These are phyloP conservation scores for Limonium bicolor DNA, from an alignment of 148 eudicot genomes.

Conservation along the genomic window DNA sequence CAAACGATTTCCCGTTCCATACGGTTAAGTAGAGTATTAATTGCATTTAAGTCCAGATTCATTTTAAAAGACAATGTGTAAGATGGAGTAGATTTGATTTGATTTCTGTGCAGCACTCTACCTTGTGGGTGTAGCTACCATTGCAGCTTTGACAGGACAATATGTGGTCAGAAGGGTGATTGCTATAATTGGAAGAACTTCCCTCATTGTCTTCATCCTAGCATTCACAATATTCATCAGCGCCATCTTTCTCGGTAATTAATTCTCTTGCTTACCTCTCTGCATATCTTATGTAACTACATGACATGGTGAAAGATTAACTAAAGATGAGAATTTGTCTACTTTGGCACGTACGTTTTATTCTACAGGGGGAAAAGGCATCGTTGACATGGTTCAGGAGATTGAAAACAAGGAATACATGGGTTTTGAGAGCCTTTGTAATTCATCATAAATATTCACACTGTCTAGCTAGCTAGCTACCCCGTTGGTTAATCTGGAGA, in stretches of 20 bases:
- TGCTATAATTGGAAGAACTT: slow-evolving; percentile 40
- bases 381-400: slow-evolving; percentile 18
- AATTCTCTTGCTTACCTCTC: not conserved
- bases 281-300: not conserved
- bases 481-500: too few species aligned
- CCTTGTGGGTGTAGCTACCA: slow-evolving; percentile 37
- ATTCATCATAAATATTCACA: too few species aligned
- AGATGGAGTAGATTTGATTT: not conserved
- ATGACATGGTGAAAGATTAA: not conserved
- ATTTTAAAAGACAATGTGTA: too few species aligned
- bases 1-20: slow-evolving; percentile 49
- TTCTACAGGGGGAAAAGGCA: slow-evolving; percentile 28
- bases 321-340: too few species aligned
- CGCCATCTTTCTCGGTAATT: slow-evolving; percentile 47
- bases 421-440: slow-evolving; percentile 36
- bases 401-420: slow-evolving; percentile 28
- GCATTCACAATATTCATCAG: slow-evolving; percentile 47
- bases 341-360: too few species aligned
- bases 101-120: slow-evolving; percentile 26
- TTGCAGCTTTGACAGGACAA: slow-evolving; percentile 52
- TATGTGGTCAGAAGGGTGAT: slow-evolving; percentile 39
- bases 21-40: slow-evolving; percentile 19
- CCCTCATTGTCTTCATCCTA: slow-evolving; percentile 52
- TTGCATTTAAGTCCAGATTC: not conserved
- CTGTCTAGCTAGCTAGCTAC: too few species aligned